phyloP scores from a whole-genome alignment of 2,329 filamentous ascomycete species.

The Madurella fahalii region DNA sequence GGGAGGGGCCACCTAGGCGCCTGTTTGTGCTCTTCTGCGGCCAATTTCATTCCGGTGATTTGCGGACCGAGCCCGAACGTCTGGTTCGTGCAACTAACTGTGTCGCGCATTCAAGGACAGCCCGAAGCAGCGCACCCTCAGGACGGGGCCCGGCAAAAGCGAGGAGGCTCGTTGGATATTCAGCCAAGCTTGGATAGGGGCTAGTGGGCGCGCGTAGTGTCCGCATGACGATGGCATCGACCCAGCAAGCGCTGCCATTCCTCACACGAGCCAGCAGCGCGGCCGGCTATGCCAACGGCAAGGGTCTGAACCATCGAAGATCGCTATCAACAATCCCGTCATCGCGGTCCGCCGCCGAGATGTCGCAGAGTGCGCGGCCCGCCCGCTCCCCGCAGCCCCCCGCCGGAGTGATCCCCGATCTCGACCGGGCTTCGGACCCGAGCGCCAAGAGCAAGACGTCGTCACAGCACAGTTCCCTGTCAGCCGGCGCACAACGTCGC shows the following conservation, averaged over 20 bases:
- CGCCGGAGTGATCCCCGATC: conserved; percentile 37
- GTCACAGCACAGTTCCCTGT: conserved; percentile 59
- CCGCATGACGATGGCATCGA: conserved; percentile 35
- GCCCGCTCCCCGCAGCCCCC: conserved; percentile 52
- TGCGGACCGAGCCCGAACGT: not conserved
- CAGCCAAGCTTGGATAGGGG: not conserved
- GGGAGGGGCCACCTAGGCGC: not conserved
- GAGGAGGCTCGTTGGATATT: not conserved
- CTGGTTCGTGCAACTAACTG: not conserved
- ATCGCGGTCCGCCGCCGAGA: conserved; percentile 52
- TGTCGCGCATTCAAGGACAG: not conserved
- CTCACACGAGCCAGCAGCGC: conserved; percentile 39
- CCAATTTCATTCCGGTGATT: not conserved
- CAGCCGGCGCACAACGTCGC: conserved; percentile 41
- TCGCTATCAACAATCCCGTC: conserved; percentile 64
- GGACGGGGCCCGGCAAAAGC: not conserved
- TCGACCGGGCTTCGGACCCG: conserved; percentile 54
- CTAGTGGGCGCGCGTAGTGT: not conserved
- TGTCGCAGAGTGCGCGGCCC: conserved; percentile 51
- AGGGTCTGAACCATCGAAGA: conserved; percentile 39
- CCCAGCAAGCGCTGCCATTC: conserved; percentile 40
- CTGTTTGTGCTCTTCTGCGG: not conserved
- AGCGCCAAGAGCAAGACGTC: conserved; percentile 58
- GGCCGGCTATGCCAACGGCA: conserved; percentile 28
- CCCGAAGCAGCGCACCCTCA: too few relatives aligned